A percentile compares a stretch with the other conserved stretches of the same genome.
phyloP scores from a whole-genome alignment of 768 basidiomycete genomes.

The Amanita rimosa region DNA sequence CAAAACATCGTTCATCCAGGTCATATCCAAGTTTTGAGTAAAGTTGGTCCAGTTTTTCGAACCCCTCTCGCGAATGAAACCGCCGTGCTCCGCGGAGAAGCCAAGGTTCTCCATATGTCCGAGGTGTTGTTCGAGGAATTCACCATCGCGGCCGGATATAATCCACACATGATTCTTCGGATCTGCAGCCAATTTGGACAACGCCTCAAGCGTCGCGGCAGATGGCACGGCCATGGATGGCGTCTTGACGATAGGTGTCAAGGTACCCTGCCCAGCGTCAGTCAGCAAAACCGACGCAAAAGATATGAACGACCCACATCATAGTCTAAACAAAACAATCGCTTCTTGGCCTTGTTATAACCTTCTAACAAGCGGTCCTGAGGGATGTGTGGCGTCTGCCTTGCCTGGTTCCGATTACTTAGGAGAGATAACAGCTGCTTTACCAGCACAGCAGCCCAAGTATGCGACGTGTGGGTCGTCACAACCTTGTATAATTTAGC shows the following conservation, averaged over 20 bases:
- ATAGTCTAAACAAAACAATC: slow-evolving; percentile 92
- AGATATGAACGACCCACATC: slow-evolving; percentile 47
- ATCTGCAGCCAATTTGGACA: slow-evolving; percentile 62
- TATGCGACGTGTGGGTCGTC: slow-evolving; percentile 87
- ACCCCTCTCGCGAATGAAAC: slow-evolving; percentile 75
- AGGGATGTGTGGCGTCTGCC: slow-evolving; percentile 79
- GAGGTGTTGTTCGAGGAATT: slow-evolving; percentile 84
- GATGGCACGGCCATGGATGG: slow-evolving; percentile 85
- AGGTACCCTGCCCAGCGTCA: slow-evolving; percentile 56
- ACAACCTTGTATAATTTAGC: slow-evolving; percentile 71
- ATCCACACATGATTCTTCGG: slow-evolving; percentile 92
- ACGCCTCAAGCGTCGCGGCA: slow-evolving; percentile 57
- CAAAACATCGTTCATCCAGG: slow-evolving; percentile 92
- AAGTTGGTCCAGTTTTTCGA: slow-evolving; percentile 69
- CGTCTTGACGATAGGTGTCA: slow-evolving; percentile 93
- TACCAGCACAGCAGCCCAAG: slow-evolving; percentile 85
- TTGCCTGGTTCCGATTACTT: slow-evolving; percentile 65
- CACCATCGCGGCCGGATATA: slow-evolving; percentile 92
- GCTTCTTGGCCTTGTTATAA: slow-evolving; percentile 66
- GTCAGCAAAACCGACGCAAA: background rate
- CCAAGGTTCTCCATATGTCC: slow-evolving; percentile 77
- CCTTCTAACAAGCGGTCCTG: slow-evolving; percentile 40
- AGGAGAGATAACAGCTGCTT: slow-evolving; percentile 83
- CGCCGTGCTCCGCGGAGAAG: slow-evolving; percentile 94
- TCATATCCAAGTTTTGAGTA: slow-evolving; percentile 91